Base-by-base conservation (phyloP, 2,329 filamentous ascomycete species). In the Xylariaceae sp. region DNA sequence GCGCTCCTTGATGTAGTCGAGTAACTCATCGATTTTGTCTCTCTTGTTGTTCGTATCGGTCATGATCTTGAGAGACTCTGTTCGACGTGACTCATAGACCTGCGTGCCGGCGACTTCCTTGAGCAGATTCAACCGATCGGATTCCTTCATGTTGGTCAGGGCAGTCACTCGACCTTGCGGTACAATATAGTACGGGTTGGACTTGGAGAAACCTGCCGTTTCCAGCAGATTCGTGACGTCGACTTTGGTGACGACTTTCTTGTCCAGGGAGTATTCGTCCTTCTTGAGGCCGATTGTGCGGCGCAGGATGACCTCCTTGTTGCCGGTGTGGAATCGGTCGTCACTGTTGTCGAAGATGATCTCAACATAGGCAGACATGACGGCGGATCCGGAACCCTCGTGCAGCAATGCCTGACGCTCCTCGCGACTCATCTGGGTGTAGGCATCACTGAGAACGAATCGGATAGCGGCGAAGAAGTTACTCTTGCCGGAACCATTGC, bases 401-500 rank as follows among this genome's bases (percentile, higher is more conserved):
- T 99, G 94, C n/a, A 99, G 83, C 42, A 99, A 84, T 35, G 90
- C 92, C 75, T 96, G 92, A 62, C 94, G 90, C 80, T 99, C 93
- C 74, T 99, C 94, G 69, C 93, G 89, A 65, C 89, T 90, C 85
- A 99, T 90, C 74, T 95, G 90, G 50, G 90, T 95, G 76, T 99
- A 99, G 66, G 92, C 91, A 85, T 99, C 94, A 76, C 92, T 94
- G 64, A 99, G 87, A 51, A 97, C 95, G 77, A 99, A 99, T 60
- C 94, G 92, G 75, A 99, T 97, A 50, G 94, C 94, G 55, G 94
- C 93, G 77, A 99, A 99, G 84, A 99, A 99, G 78, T 99, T 99
- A 75, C 92, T 97, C 82, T 99, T 99, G 72, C 94, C 94, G 2
- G 94, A 97, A 67, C 94, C 94, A 86, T 99, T 99, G 79, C 94